Evolutionary conservation across 2,329 filamentous ascomycete genomes (phyloP).

Genomic region (Aciculosporium take): DNA sequence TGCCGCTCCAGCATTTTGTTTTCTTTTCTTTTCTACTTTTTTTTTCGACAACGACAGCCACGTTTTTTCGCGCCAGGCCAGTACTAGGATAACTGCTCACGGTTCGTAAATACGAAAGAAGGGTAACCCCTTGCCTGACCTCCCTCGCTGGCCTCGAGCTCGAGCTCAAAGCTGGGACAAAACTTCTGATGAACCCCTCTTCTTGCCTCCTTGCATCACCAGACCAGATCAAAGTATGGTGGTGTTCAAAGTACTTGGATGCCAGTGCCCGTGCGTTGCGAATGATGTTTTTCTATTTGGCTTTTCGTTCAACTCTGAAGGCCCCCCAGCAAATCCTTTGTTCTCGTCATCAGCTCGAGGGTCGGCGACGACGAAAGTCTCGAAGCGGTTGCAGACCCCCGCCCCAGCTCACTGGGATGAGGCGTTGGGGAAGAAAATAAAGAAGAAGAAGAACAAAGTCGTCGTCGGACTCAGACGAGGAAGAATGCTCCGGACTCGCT

Average conservation of each 20-base stretch:
- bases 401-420: no score
- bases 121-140: background rate
- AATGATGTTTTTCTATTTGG: background rate
- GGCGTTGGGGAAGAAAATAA: background rate
- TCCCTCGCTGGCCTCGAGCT: background rate
- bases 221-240: background rate
- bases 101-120: background rate
- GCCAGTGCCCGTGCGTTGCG: background rate
- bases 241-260: background rate
- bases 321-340: background rate
- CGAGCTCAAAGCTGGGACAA: background rate
- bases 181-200: no score
- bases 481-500: background rate
- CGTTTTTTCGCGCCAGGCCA: background rate
- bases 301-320: conserved; percentile 1
- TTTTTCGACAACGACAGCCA: background rate
- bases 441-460: background rate
- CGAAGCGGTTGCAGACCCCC: background rate
- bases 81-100: background rate
- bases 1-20: conserved; percentile 22
- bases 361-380: background rate
- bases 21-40: no score
- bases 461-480: no score
- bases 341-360: background rate
- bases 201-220: background rate